These are phyloP conservation scores for Komagataea norvegica DNA, from an alignment of 1,139 yeast genomes.

Conservation along the genomic window DNA sequence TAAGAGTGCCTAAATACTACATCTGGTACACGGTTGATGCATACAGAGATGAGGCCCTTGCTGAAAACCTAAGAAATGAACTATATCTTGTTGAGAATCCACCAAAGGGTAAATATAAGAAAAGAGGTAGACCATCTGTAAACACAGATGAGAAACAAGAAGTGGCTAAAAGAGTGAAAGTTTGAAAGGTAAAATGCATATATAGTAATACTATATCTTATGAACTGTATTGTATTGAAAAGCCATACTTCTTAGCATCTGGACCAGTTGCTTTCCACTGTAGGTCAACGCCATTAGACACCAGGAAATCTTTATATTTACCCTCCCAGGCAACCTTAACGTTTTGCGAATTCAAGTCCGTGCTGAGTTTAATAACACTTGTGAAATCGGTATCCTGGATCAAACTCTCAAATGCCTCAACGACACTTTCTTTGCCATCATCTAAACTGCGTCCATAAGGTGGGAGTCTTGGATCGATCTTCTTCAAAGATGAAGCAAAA, in stretches of 20 bases:
- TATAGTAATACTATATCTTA: slow-evolving; percentile 3
- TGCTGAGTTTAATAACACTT: slow-evolving; percentile 70
- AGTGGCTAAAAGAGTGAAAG: slow-evolving; percentile 1
- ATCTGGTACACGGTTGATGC: slow-evolving; percentile 88
- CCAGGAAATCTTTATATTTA: slow-evolving; percentile 68
- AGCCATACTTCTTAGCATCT: slow-evolving; percentile 19
- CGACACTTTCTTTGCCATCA: slow-evolving; percentile 36
- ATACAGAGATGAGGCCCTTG: slow-evolving; percentile 53
- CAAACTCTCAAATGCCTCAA: slow-evolving; percentile 49
- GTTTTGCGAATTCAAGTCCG: slow-evolving; percentile 61
- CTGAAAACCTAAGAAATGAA: slow-evolving; percentile 34
- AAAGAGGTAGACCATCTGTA: slow-evolving; percentile 22
- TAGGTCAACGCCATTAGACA: slow-evolving; percentile 65
- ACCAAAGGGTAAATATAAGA: slow-evolving; percentile 34
- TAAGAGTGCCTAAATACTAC: slow-evolving; percentile 54
- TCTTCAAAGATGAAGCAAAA: slow-evolving; percentile 23
- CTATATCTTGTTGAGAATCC: slow-evolving; percentile 35
- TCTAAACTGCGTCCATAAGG: slow-evolving; percentile 29
- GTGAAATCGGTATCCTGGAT: slow-evolving; percentile 54
- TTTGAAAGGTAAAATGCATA: slow-evolving; percentile 2
- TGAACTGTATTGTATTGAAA: slow-evolving; percentile 23
- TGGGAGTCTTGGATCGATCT: slow-evolving; percentile 28
- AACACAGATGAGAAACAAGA: background rate
- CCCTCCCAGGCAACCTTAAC: slow-evolving; percentile 85
- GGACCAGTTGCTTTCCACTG: slow-evolving; percentile 18